A percentile compares a stretch with the other conserved stretches of the same genome.
phyloP scores from a whole-genome alignment of 1,139 yeast genomes.

The Saccharomycopsis crataegensis region DNA sequence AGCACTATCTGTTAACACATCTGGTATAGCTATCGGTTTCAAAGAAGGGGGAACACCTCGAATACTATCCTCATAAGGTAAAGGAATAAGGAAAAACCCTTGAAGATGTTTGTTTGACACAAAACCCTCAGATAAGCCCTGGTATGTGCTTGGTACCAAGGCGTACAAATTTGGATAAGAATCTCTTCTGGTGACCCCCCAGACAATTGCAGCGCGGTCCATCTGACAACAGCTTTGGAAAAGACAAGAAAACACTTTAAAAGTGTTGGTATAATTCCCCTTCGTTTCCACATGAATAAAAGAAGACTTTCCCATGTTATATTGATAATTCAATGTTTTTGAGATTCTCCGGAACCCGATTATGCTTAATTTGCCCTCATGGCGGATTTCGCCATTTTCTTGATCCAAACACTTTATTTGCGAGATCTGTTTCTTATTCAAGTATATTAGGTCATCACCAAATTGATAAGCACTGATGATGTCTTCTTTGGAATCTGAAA shows the following conservation, averaged over 20 bases:
- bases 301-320: slow-evolving; percentile 46
- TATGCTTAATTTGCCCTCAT: slow-evolving; percentile 39
- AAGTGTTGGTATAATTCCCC: slow-evolving; percentile 53
- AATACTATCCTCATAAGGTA: slow-evolving; percentile 64
- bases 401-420: slow-evolving; percentile 31
- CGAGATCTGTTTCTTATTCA: slow-evolving; percentile 32
- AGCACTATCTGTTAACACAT: slow-evolving; percentile 30
- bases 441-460: slow-evolving; percentile 38
- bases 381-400: slow-evolving; percentile 18
- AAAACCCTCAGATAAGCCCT: slow-evolving; percentile 20
- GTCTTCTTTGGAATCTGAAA: slow-evolving; percentile 32
- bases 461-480: slow-evolving; percentile 34
- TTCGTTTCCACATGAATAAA: slow-evolving; percentile 54
- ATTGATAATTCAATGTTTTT: slow-evolving; percentile 40
- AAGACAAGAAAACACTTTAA: slow-evolving; percentile 58
- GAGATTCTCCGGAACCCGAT: slow-evolving; percentile 55
- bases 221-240: slow-evolving; percentile 51
- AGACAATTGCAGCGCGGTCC: slow-evolving; percentile 56
- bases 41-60: slow-evolving; percentile 39
- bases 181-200: slow-evolving; percentile 55
- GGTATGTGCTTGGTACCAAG: slow-evolving; percentile 44
- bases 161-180: slow-evolving; percentile 56
- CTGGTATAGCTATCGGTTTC: slow-evolving; percentile 24
- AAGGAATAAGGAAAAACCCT: slow-evolving; percentile 50
- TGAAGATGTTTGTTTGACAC: slow-evolving; percentile 32